Evolutionary conservation across 495 filamentous ascomycete species (phyloP).

Genomic region (Amphirosellinia nigrospora): DNA sequence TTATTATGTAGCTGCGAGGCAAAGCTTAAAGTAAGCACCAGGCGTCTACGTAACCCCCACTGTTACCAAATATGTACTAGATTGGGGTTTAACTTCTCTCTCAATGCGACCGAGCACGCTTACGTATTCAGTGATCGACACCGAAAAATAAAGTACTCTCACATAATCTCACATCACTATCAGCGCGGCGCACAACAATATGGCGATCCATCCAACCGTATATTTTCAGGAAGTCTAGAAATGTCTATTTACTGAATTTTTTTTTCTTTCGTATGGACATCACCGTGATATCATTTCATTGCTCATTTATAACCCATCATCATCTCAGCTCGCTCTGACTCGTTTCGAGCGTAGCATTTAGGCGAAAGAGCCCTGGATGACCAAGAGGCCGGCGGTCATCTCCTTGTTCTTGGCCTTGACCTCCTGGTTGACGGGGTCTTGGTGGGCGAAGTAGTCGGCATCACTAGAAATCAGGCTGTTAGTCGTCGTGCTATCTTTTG

Average conservation of each 20-base stretch:
- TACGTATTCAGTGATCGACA: not conserved
- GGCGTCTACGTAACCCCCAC: not conserved
- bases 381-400: not conserved
- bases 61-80: too few relatives aligned
- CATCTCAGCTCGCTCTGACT: not conserved
- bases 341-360: not conserved
- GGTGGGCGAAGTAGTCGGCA: conserved; percentile 22
- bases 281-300: conserved; percentile 13
- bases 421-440: conserved; percentile 18
- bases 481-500: not conserved
- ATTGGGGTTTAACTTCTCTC: not conserved
- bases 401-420: conserved; percentile 16
- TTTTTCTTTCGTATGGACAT: not conserved
- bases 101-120: not conserved
- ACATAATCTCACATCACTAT: not conserved
- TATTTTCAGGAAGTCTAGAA: conserved; percentile 13
- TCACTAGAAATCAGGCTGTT: not conserved
- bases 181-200: not conserved
- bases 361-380: conserved; percentile 20
- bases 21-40: not conserved
- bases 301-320: conserved; percentile 11
- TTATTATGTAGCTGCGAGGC: not conserved
- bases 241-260: not conserved
- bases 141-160: not conserved
- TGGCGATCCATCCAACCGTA: conserved; percentile 13